Evolutionary conservation across 2,329 filamentous ascomycete genomes (phyloP).

Genomic region (Diaporthe sp.): DNA sequence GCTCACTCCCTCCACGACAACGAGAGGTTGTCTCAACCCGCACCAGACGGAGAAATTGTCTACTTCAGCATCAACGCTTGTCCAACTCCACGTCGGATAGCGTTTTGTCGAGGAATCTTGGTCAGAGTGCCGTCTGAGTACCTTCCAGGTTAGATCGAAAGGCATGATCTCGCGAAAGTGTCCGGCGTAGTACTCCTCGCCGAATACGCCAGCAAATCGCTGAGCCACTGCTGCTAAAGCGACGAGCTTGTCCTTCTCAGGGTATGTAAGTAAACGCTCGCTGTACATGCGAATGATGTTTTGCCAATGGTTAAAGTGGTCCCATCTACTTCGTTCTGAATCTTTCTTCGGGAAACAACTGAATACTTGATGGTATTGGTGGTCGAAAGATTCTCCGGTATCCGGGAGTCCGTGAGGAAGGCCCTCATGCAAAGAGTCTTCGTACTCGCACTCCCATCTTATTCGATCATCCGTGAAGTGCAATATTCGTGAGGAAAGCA

Average conservation of each 20-base stretch:
- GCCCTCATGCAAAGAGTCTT: not conserved
- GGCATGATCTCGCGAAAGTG: conserved; percentile 18
- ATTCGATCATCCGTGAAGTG: conserved; percentile 11
- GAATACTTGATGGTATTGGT: not conserved
- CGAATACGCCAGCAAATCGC: not conserved
- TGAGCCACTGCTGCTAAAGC: conserved; percentile 11
- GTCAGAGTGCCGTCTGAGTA: not conserved
- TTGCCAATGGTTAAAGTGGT: not conserved
- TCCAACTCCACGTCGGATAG: conserved; percentile 27
- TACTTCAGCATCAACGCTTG: conserved; percentile 1
- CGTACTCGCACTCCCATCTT: conserved; percentile 2
- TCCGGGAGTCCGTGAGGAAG: not conserved
- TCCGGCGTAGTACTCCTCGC: conserved; percentile 19
- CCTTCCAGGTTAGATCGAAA: not conserved
- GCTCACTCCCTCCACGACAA: not conserved
- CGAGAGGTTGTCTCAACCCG: not conserved
- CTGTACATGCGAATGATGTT: not conserved
- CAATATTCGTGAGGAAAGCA: conserved; percentile 14
- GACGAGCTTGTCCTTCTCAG: conserved; percentile 22
- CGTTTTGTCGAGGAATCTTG: not conserved
- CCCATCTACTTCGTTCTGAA: not conserved
- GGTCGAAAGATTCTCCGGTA: not conserved
- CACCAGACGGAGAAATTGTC: accelerated
- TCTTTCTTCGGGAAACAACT: not conserved
- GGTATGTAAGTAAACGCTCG: conserved; percentile 1